Evolutionary conservation across 2,329 filamentous ascomycete species (phyloP), one percentile per base, ranked within the genome.

Genomic region (Aspergillus vadensis): DNA sequence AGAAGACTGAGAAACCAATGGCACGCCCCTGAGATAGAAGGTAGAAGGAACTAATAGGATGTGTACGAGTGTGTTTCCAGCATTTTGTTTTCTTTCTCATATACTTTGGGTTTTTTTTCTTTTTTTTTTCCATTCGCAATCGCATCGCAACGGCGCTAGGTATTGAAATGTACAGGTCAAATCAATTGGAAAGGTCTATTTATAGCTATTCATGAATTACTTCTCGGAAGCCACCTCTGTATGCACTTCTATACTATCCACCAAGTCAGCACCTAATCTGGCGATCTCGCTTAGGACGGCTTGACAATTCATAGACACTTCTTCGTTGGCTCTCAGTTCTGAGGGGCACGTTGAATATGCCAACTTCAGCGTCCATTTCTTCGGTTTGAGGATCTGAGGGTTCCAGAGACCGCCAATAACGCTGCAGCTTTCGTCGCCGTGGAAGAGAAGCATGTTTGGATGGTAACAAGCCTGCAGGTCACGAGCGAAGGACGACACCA

Each of bases 381-480:
- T 72, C 5, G 71, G 61, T 56, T 70, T 72, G 14, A 69, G 62
- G 2, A 67, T 65, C 41, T 75, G 70, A 0, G 88, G 88, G 70
- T 85, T 88, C 88, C 88, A 91, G 47, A 91, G 69, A 0, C 87
- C 88, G 10, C 83, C 84, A 72, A 91, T 83, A 7, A 83, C 72
- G 59, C 86, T 82, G 23, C 87, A 82, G 2, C 82, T 80, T 1
- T 81, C 74, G 4, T 79, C 81, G 32, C 92, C 88, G 64, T 88
- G 84, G 80, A 98, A 97, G 76, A 97, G 91, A 2, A 97, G 79
- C 36, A 96, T 79, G 2, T 86, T 85, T 38, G 88, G 84, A 3
- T 84, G 83, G 72, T 92, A 97, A 2, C 86, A 74, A 3, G 78
- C 79, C 64, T 86, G 81, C 12, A 98, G 79, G 69, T 95, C 91